phyloP scores from a whole-genome alignment of 306 rosid species.

The Trifolium repens region DNA sequence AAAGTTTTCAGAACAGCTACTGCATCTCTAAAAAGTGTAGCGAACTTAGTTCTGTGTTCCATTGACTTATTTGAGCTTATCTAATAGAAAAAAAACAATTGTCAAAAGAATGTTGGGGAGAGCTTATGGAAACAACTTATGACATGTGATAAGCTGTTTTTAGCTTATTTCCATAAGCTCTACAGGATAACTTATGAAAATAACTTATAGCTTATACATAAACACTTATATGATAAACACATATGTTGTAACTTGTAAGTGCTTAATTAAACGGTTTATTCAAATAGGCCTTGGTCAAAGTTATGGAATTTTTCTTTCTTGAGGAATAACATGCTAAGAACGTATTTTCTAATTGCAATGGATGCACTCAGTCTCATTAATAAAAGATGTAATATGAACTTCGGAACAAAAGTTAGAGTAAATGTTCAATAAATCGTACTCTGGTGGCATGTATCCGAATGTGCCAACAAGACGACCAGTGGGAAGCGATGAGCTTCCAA shows the following conservation, averaged over 20 bases:
- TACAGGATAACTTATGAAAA: not conserved
- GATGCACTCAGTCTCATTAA: not conserved
- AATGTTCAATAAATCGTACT: constrained; percentile 57
- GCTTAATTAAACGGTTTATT: too few species aligned
- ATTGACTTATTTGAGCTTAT: not conserved
- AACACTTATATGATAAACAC: not conserved
- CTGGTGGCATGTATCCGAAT: constrained; percentile 98
- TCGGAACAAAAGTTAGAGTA: constrained; percentile 4
- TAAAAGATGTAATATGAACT: not conserved
- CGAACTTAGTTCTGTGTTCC: not conserved
- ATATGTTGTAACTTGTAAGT: not conserved
- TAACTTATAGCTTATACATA: not conserved
- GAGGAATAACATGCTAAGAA: not conserved
- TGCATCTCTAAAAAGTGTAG: not conserved
- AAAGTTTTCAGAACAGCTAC: constrained; percentile 19
- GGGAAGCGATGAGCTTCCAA: constrained; percentile 77
- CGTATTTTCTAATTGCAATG: constrained; percentile 14
- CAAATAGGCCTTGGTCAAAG: not conserved
- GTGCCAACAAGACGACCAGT: constrained; percentile 92
- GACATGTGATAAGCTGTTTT: not conserved
- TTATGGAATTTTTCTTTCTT: not conserved
- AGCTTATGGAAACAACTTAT: not conserved
- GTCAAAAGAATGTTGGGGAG: not conserved
- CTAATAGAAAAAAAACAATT: too few species aligned
- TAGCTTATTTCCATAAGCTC: not conserved